Base-by-base conservation (phyloP, 1,284 basidiomycete genomes). In the Heterobasidion irregulare region DNA sequence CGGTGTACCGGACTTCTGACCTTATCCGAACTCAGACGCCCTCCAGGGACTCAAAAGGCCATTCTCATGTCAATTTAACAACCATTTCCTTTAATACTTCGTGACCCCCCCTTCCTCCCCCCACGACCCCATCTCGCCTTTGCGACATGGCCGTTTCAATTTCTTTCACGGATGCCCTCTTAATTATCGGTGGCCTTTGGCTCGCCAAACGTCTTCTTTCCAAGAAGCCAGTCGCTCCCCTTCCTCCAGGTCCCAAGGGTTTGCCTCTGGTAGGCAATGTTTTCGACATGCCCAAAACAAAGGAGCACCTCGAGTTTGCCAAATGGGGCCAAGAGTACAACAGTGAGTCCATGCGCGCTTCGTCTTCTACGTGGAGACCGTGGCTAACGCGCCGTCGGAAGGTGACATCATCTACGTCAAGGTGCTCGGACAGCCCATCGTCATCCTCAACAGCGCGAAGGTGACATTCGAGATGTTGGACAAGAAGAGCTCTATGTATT, bases 381-480 rank as follows among this genome's bases (percentile, higher is more conserved):
- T 26, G 8, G 1, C 8, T n/a, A 13, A 13, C 32, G n/a, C 16
- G 35, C 32, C 12, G 13, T 47, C 26, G 26, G 3, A 26, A 51
- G 48, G 48, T 12, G 33, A 26, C 6, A 55, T 55, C 36, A 34
- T 51, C 3, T 49, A 47, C 26, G 13, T 51, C 13, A 26, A 50
- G 2, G 47, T 33, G 9, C 52, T 61, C 16, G 58, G 59, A 12
- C 53, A 57, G 45, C 56, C 55, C 13, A 58, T 65, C 44, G 35
- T 69, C 26, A 59, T 69, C 41, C 13, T 69, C 35, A 67, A 68
- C 53, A 63, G 63, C 2, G 54, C 59, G 50, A 51, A 65, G 18
- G 56, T 55, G 6, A 64, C 66, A 2, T 54, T 57, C 5, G 63
- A 66, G 46, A 53, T 70, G 43, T 58, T 68, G 1, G 65, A 68